These are phyloP conservation scores for Xerocomellus amylosporus DNA, from an alignment of 768 basidiomycete genomes.

Conservation along the genomic window DNA sequence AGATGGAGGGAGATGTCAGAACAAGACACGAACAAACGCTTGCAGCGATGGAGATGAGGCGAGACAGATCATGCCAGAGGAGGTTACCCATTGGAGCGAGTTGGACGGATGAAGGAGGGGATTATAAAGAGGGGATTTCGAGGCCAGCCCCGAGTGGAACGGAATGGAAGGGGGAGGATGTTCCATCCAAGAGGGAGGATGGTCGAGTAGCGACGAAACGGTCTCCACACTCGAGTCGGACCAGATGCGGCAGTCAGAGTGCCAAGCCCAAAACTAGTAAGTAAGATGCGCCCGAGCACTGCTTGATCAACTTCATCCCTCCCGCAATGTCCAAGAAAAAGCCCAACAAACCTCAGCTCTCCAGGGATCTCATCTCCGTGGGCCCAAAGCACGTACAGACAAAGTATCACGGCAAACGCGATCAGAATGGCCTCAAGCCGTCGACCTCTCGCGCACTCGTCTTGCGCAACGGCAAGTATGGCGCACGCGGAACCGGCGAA, in stretches of 20 bases:
- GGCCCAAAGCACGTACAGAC: slow-evolving; percentile 53
- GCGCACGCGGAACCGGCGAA: slow-evolving; percentile 69
- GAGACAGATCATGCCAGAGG: slow-evolving; percentile 77
- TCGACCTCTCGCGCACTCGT: slow-evolving; percentile 72
- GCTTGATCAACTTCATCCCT: background rate
- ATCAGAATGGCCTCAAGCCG: slow-evolving; percentile 52
- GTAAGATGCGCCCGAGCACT: too few species aligned
- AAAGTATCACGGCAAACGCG: slow-evolving; percentile 38
- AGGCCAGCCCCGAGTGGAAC: slow-evolving; percentile 12
- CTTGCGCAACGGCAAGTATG: slow-evolving; percentile 73
- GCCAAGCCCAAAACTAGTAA: too few species aligned
- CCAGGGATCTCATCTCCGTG: slow-evolving; percentile 48
- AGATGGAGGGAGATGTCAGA: background rate
- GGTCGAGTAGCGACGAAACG: too few species aligned
- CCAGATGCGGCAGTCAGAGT: too few species aligned
- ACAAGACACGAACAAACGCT: slow-evolving; percentile 59
- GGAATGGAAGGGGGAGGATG: slow-evolving; percentile 25
- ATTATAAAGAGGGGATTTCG: slow-evolving; percentile 16
- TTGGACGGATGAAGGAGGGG: too few species aligned
- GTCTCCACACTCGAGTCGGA: too few species aligned
- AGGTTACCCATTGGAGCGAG: slow-evolving; percentile 64
- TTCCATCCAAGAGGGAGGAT: slow-evolving; percentile 30
- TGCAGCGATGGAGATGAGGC: slow-evolving; percentile 64
- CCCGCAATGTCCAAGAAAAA: slow-evolving; percentile 35
- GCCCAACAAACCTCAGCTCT: slow-evolving; percentile 15